These are phyloP conservation scores for Arthroderma sp. DNA, from an alignment of 2,329 filamentous ascomycete species.

Conservation along the genomic window DNA sequence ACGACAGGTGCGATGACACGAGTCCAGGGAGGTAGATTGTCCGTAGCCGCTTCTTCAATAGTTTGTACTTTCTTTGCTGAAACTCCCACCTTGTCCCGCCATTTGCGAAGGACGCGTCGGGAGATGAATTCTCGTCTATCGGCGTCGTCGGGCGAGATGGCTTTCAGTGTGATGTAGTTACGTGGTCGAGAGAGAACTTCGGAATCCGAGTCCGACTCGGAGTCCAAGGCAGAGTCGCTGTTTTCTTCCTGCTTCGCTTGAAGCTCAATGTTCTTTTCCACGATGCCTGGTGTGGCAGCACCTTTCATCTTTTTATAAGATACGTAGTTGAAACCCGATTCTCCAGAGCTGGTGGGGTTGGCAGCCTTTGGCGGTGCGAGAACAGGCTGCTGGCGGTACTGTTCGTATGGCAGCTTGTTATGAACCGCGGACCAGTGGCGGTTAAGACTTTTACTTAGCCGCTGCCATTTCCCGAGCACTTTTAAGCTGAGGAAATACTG, in stretches of 20 bases:
- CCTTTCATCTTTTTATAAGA: background rate
- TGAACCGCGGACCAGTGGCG: constrained; percentile 56
- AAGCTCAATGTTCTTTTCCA: background rate
- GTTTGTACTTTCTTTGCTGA: constrained; percentile 38
- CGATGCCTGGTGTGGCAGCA: background rate
- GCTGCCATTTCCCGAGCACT: constrained; percentile 65
- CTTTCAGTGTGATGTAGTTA: constrained; percentile 27
- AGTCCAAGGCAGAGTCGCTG: constrained; percentile 20
- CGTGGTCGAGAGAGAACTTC: constrained; percentile 25
- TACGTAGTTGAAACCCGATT: constrained; percentile 1
- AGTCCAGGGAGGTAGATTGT: constrained; percentile 59
- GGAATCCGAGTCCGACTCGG: constrained; percentile 30
- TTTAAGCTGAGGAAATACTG: constrained; percentile 86
- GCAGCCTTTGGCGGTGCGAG: background rate
- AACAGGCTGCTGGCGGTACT: constrained; percentile 29
- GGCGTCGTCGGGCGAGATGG: constrained; percentile 33
- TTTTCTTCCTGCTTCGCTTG: constrained; percentile 9
- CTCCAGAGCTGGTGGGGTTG: background rate
- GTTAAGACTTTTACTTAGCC: constrained; percentile 50
- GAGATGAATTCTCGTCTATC: constrained; percentile 50
- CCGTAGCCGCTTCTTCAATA: constrained; percentile 43
- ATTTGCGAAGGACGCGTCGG: constrained; percentile 56
- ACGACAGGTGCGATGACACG: constrained; percentile 62
- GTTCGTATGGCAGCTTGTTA: constrained; percentile 42
- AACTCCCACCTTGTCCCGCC: constrained; percentile 57